A percentile compares a stretch with the other conserved stretches of the same genome.
phyloP scores from a whole-genome alignment of 352 stramenopile genomes.

The Ophiocytium majus region DNA sequence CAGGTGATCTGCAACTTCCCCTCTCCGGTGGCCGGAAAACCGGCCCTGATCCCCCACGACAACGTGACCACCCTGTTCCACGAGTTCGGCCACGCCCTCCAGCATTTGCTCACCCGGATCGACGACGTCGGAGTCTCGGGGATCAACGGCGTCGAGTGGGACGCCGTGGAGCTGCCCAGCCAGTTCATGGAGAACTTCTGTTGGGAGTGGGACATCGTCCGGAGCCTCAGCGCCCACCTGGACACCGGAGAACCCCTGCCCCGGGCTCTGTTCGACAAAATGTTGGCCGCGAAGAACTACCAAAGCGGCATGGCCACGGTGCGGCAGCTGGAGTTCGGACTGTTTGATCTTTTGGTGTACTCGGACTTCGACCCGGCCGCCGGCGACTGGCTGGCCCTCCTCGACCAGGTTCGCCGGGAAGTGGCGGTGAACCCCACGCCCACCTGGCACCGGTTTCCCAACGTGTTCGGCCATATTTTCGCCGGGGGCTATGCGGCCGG shows the following conservation, averaged over 20 bases:
- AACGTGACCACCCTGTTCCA: slow-evolving; percentile 37
- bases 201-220: slow-evolving; percentile 77
- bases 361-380: too few species aligned
- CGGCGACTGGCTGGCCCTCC: too few species aligned
- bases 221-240: slow-evolving; percentile 69
- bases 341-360: too few species aligned
- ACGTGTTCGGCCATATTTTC: too few species aligned
- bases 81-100: slow-evolving; percentile 88
- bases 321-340: too few species aligned
- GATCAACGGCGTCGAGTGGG: slow-evolving; percentile 91
- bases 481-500: not conserved
- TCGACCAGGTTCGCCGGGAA: too few species aligned
- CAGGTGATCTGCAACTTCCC: slow-evolving; percentile 8
- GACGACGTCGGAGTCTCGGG: slow-evolving; percentile 85
- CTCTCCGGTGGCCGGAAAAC: not conserved
- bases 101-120: slow-evolving; percentile 95
- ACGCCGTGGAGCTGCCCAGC: slow-evolving; percentile 92
- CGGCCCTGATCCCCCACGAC: not conserved
- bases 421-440: too few species aligned
- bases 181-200: slow-evolving; percentile 99
- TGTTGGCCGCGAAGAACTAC: slow-evolving; percentile 11
- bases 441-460: too few species aligned
- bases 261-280: not conserved
- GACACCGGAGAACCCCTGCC: slow-evolving; percentile 63
- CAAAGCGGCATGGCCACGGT: too few species aligned